These are phyloP conservation scores for Pharus latifolius DNA, from an alignment of 176 grass and related monocot species.

Conservation along the genomic window DNA sequence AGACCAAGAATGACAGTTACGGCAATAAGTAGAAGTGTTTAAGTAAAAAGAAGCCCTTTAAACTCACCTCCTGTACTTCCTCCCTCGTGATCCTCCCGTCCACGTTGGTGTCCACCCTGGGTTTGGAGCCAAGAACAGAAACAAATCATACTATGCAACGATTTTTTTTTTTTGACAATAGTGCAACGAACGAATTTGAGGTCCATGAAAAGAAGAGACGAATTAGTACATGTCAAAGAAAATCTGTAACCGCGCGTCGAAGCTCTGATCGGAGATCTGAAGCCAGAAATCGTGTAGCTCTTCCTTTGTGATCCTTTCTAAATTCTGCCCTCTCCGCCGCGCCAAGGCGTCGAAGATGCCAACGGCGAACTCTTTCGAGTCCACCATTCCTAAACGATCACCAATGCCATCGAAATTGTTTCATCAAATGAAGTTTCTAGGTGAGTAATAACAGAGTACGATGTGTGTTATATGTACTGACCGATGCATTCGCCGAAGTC, in stretches of 20 bases:
- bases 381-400: slow-evolving; percentile 80
- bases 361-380: slow-evolving; percentile 87
- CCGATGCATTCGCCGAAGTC: slow-evolving; percentile 94
- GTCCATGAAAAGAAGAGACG: too few relatives aligned
- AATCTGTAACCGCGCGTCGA: slow-evolving; percentile 98
- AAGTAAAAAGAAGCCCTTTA: neutral
- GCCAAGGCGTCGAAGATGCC: slow-evolving; percentile 98
- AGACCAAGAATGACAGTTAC: neutral
- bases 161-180: too few relatives aligned
- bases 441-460: too few relatives aligned
- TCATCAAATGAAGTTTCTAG: neutral
- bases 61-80: slow-evolving; percentile 78
- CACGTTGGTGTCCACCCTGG: slow-evolving; percentile 80
- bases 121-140: neutral
- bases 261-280: slow-evolving; percentile 97
- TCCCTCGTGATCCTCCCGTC: slow-evolving; percentile 80
- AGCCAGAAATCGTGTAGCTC: slow-evolving; percentile 99
- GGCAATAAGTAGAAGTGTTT: neutral
- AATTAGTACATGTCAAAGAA: slow-evolving; percentile 99
- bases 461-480: too few relatives aligned
- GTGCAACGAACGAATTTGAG: too few relatives aligned
- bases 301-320: slow-evolving; percentile 86
- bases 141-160: too few relatives aligned
- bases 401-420: neutral
- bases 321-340: slow-evolving; percentile 59